Percentiles rank a stretch among this genome's conserved stretches.
phyloP scores from a whole-genome alignment of 176 grass and related monocot genomes.

The Thinopyrum elongatum region DNA sequence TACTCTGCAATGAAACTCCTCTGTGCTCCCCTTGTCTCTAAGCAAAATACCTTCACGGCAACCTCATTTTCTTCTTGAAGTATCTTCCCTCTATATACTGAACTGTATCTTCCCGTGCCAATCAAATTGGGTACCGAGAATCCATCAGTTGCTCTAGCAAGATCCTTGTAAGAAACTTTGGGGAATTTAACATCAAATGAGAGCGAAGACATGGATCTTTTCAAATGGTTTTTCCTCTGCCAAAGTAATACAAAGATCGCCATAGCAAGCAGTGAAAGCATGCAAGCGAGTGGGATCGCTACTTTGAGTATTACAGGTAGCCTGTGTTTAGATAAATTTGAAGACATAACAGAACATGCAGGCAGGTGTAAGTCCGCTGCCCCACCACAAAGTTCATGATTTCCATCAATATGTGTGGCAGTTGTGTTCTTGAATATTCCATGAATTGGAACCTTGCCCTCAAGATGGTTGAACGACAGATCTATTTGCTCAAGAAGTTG shows the following conservation, averaged over 20 bases:
- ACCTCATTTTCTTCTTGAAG: not conserved
- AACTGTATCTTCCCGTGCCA: constrained; percentile 24
- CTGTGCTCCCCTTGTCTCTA: constrained; percentile 9
- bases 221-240: not conserved
- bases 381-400: not conserved
- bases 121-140: constrained; percentile 1
- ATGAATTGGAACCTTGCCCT: not conserved
- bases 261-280: not conserved
- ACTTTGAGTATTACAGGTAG: not conserved
- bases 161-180: constrained; percentile 24
- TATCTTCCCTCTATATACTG: not conserved
- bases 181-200: not conserved
- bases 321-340: not conserved
- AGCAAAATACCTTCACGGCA: constrained; percentile 24
- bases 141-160: constrained; percentile 5
- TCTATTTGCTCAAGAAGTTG: constrained; percentile 19
- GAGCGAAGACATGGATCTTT: not conserved
- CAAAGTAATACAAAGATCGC: not conserved
- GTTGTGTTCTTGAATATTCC: constrained; percentile 13
- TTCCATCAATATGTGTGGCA: not conserved
- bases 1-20: constrained; percentile 28
- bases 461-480: constrained; percentile 17
- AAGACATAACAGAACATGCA: not conserved
- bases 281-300: not conserved
- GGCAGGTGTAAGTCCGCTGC: not conserved